Base-by-base conservation (phyloP, 257 asterid genomes). In the Solanum gracilifrons region DNA sequence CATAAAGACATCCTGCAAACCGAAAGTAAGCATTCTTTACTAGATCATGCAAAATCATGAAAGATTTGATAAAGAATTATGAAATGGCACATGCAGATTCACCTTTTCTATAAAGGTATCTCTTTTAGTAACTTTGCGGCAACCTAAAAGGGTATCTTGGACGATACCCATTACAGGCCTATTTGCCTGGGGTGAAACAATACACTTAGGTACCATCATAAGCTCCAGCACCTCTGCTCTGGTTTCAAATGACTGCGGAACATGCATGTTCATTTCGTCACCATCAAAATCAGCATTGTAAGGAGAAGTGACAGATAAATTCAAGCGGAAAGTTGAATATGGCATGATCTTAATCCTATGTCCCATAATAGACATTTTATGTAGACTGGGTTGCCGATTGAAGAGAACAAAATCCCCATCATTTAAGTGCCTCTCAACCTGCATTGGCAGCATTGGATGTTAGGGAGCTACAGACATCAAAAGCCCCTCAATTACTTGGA, bases 251-350 rank as follows among this genome's bases (percentile, higher is more conserved):
- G 99, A 97, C 94, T 97, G 99, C 5, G 99, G 99, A 86, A 97
- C 99, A 80, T 97, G 99, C 99, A 97, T 97, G 90, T 97, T 97
- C 99, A 97, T 97, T 92, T 97, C 99, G 91, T 97, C 99, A 86
- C 99, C 99, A 88, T 97, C 99, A 91, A 97, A 97, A 91, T 97
- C 99, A 88, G 99, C 99, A 96, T 97, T 97, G 92, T 97, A 97
- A 41, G 99, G 99, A 6, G 99, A 97, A 55, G 99, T 97, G 60
- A 97, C 99, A 66, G 99, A 97, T 90, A 97, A 90, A 87, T 97
- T 97, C 91, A 97, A 90, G 20, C 99, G 99, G 85, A 97, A 97
- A 15, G 99, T 97, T 64, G 99, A 97, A 91, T 96, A 97, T 23
- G 99, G 99, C 99, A 97, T 97, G 87, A 97, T 97, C 92, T 97